Base-by-base conservation (phyloP, 2,329 filamentous ascomycete genomes). In the Lecanicillium sp. region DNA sequence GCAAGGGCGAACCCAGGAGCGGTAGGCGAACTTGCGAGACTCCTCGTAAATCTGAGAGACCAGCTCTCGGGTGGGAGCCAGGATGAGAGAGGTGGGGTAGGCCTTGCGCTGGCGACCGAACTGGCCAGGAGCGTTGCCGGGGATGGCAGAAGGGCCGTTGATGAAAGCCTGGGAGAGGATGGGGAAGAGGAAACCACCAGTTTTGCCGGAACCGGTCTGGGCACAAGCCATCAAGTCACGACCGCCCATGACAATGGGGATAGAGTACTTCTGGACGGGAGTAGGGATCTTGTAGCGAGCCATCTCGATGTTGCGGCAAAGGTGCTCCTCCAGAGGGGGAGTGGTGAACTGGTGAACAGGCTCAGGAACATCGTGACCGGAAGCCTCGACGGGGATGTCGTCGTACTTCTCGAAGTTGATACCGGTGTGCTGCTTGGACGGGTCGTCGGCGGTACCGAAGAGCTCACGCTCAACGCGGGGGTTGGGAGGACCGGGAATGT, bases 361-460 rank as follows among this genome's bases (percentile, higher is more conserved):
- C 64, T 97, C 93, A 38, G 93, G 93, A 45, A 97, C 90, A 63
- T 95, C 83, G 46, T 89, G 84, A 52, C 93, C 93, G 52, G 91
- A 96, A 55, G 93, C 93, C 73, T 97, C 93, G 56, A 98, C 93
- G 48, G 93, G 93, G 57, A 98, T 98, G 69, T 98, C 93, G 65
- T 98, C 93, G 72, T 98, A 98, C 78, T 98, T 98, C 75, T 95
- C 86, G 67, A 98, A 98, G 81, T 98, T 98, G 86, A 98, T 97
- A 71, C 93, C 93, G 27, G 90, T 96, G 63, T 94, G 87, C 69
- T 95, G 87, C 79, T 96, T 97, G 57, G 86, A 83, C 54, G 91
- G 89, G 64, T 97, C 93, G 68, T 97, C 91, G 59, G 84, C 75
- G 43, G 86, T 76, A 62, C 93, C 93, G 67, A 96, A 98, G 44